These are phyloP conservation scores for Lasiosphaeria miniovina DNA, from an alignment of 495 filamentous ascomycete species.

Conservation along the genomic window DNA sequence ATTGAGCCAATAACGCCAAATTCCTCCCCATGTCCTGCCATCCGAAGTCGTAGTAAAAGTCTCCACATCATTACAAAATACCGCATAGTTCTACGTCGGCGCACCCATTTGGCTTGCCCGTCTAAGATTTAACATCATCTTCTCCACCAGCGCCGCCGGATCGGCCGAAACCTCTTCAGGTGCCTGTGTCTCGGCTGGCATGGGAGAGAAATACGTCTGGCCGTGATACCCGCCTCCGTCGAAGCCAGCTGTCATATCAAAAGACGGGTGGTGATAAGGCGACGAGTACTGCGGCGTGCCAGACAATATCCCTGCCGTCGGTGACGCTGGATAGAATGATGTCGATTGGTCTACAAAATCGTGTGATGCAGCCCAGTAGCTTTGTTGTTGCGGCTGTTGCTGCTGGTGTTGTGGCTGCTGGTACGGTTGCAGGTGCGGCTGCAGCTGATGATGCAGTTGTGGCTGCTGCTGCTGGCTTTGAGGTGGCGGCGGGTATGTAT, in stretches of 20 bases:
- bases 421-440: neutral
- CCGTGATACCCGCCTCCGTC: neutral
- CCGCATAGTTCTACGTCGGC: neutral
- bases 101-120: constrained; percentile 25
- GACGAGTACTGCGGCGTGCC: neutral
- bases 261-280: neutral
- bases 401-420: neutral
- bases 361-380: neutral
- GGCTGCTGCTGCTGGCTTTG: neutral
- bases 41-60: constrained; percentile 4
- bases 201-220: neutral
- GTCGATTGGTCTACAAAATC: neutral
- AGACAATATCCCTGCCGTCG: neutral
- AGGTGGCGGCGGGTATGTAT: neutral
- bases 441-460: neutral
- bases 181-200: constrained; percentile 17
- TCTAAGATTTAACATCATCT: constrained; percentile 44
- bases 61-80: constrained; percentile 1
- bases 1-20: neutral
- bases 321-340: neutral
- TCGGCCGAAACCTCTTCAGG: constrained; percentile 42
- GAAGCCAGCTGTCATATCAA: neutral
- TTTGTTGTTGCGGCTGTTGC: neutral
- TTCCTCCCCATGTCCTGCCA: constrained; percentile 1
- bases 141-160: constrained; percentile 48